Base-by-base conservation (phyloP, 768 basidiomycete species). In the Pisolithus tinctorius region DNA sequence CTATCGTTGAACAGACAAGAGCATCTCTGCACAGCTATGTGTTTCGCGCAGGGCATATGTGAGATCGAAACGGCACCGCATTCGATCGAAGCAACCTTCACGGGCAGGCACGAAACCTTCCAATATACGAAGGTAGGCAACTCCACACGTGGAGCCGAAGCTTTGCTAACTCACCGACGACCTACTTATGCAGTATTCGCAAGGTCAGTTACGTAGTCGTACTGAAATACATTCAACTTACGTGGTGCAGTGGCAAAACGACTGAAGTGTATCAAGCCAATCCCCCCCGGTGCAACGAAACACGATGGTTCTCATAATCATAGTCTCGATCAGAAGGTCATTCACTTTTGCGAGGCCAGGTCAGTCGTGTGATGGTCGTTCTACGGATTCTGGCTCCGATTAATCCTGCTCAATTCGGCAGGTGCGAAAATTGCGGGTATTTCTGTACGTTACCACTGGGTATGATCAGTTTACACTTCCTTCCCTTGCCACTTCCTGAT, bases 21-120 rank as follows among this genome's bases (percentile, higher is more conserved):
- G 11, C 80, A 81, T 58, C 49, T 66, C 25, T 81, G 80, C 52
- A 38, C 55, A 2, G 58, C 64, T 0, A 49, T 68, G 4, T 82
- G 80, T 53, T 52, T 63, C 13, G 67, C 69, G 0, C 48, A 55
- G 6, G 80, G 80, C 0, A 75, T 74, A 7, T 82, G 80, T 52
- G 70, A 79, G 48, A 80, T 82, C 25, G 73, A 80, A 36, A 78
- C 74, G 0, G 64, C 71, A 1, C 80, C 80, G 1, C 74, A 76
- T 48, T 74, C 78, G 0, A 72, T 81, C 39, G 76, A 80, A 55
- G 77, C 78, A 3, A 79, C 77, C 0, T 82, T 81, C 55, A 74
- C 71, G 0, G 80, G 80, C 1, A 66, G 64, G 45, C 76, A 80
- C 47, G 75, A 79, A 53, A 78, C 74, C 0, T 81, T 80, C 59